phyloP scores from a whole-genome alignment of 2,329 filamentous ascomycete genomes.

The Sphaerulina musiva region DNA sequence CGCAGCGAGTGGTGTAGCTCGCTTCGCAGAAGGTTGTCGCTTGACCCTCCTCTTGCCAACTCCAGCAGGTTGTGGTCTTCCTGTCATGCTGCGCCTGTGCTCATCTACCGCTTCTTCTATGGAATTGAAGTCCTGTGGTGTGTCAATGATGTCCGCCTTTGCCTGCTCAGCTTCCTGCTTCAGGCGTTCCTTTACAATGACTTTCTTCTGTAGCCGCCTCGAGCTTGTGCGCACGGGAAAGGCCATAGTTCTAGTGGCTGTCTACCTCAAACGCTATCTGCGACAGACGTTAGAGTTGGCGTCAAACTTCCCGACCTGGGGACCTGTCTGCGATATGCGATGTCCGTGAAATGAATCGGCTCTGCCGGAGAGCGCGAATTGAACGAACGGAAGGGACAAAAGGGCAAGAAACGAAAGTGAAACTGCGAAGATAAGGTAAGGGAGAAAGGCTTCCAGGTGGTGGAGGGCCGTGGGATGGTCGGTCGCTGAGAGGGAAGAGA shows the following conservation, averaged over 20 bases:
- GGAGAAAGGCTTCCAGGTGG: not conserved
- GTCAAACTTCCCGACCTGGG: not conserved
- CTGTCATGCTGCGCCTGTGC: conserved; percentile 10
- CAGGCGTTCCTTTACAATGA: not conserved
- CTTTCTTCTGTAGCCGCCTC: conserved; percentile 5
- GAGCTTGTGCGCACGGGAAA: conserved; percentile 10
- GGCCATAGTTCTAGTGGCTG: conserved; percentile 3
- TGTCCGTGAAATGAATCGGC: not conserved
- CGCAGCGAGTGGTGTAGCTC: not conserved
- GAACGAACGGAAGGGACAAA: not conserved
- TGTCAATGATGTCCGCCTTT: not conserved
- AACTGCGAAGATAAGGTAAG: not conserved
- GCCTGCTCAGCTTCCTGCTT: not conserved
- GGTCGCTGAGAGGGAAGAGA: not conserved
- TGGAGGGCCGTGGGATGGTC: conserved; percentile 1
- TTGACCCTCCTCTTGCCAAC: conserved; percentile 13
- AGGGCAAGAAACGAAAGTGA: conserved; percentile 5
- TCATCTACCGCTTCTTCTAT: conserved; percentile 10
- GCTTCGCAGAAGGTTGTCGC: conserved; percentile 10
- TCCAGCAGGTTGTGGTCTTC: conserved; percentile 13
- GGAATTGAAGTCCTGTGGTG: not conserved
- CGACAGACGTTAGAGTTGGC: conserved; percentile 2
- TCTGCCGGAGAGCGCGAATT: conserved; percentile 2
- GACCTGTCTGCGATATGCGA: not conserved
- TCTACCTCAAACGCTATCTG: conserved; percentile 5